These are phyloP conservation scores for Paramecium primaurelia DNA, from an alignment of 73 alveolate genomes.

Conservation along the genomic window DNA sequence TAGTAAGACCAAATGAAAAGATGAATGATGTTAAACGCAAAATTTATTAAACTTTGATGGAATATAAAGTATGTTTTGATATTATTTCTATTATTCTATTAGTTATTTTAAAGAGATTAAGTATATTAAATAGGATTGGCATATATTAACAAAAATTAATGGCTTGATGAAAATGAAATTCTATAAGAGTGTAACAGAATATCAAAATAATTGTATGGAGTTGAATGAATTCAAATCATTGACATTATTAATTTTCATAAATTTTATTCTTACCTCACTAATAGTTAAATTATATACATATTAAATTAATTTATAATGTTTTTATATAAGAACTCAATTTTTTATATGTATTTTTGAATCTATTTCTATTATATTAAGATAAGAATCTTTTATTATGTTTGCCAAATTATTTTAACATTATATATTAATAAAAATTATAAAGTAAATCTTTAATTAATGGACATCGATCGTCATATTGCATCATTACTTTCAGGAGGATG, in stretches of 20 bases:
- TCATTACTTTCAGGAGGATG: conserved; percentile 58
- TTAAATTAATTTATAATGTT: background rate
- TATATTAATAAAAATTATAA: background rate
- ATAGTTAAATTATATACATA: too few species aligned
- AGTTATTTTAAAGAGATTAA: conserved; percentile 27
- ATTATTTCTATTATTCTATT: background rate
- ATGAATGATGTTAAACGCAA: conserved; percentile 34
- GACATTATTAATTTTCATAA: background rate
- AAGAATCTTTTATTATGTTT: background rate
- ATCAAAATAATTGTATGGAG: conserved; percentile 37
- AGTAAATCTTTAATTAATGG: conserved; percentile 34
- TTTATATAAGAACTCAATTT: too few species aligned
- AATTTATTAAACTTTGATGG: conserved; percentile 39
- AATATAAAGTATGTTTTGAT: conserved; percentile 3
- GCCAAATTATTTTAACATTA: too few species aligned
- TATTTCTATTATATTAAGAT: background rate
- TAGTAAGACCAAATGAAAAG: conserved; percentile 1
- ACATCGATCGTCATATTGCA: conserved; percentile 34
- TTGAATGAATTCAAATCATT: background rate
- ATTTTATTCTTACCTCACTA: background rate
- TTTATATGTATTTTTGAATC: background rate
- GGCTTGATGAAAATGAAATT: conserved; percentile 7
- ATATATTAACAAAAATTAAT: background rate
- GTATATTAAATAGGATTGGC: conserved; percentile 28
- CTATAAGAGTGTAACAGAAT: background rate